Evolutionary conservation across 2,329 filamentous ascomycete species (phyloP).

Genomic region (Emmonsiellopsis sp.): DNA sequence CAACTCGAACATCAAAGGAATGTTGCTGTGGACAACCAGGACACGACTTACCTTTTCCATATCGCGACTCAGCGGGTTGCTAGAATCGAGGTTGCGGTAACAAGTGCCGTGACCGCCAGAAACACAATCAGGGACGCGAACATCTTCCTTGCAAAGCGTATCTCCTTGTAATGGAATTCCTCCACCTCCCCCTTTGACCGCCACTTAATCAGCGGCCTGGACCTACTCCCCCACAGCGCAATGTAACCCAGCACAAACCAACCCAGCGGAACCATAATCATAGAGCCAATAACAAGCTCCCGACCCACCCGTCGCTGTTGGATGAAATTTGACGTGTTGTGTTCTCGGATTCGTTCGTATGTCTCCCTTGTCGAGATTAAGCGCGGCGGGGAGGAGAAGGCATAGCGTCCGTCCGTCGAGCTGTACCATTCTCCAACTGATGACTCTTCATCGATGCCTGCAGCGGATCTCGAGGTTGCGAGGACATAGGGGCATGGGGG

Average conservation of each 20-base stretch:
- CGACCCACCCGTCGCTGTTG: constrained; percentile 10
- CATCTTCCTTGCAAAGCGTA: constrained; percentile 6
- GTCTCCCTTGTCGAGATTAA: neutral
- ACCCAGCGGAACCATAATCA: constrained; percentile 7
- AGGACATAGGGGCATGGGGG: neutral
- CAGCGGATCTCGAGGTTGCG: neutral
- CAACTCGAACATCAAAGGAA: no score
- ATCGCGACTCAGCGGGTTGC: neutral
- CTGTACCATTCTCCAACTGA: constrained; percentile 2
- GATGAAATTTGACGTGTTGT: constrained; percentile 1
- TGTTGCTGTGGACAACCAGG: no score
- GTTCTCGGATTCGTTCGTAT: neutral
- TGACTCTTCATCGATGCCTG: constrained; percentile 6
- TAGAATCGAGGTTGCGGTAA: neutral
- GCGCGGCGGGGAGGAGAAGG: constrained; percentile 11
- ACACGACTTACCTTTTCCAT: neutral
- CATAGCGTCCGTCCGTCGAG: constrained; percentile 9
- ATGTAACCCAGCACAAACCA: constrained; percentile 11
- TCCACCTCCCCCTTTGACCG: constrained; percentile 7
- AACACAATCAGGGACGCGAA: constrained; percentile 3
- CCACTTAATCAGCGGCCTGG: constrained; percentile 9
- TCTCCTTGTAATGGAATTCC: constrained; percentile 13
- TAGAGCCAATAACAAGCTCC: constrained; percentile 7
- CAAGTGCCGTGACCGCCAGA: constrained; percentile 5
- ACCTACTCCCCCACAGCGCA: constrained; percentile 5